A percentile compares a stretch with the other conserved stretches of the same genome.
Evolutionary conservation across 139 green algal species (phyloP).

Genomic region (Monoraphidium neglectum): DNA sequence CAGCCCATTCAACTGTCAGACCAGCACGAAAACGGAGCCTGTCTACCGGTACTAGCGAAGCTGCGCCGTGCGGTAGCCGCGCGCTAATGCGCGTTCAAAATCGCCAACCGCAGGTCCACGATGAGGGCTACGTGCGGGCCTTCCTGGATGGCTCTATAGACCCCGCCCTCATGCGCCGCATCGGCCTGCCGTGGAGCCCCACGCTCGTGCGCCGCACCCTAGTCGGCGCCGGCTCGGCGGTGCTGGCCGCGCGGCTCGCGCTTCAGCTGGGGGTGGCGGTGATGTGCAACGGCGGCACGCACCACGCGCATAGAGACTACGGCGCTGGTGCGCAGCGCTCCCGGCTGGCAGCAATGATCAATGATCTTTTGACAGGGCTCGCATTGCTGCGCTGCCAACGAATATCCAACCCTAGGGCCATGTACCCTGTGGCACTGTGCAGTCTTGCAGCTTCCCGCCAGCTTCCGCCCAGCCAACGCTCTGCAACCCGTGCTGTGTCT

Average conservation of each 20-base stretch:
- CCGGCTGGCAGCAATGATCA: too few relatives aligned
- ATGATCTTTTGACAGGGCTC: too few relatives aligned
- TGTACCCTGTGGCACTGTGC: too few relatives aligned
- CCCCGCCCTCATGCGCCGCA: conserved; percentile 34
- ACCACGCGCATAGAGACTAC: conserved; percentile 51
- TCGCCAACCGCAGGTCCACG: background rate
- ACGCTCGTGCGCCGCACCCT: conserved; percentile 51
- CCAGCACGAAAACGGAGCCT: too few relatives aligned
- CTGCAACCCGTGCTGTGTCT: too few relatives aligned
- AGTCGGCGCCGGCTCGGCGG: conserved; percentile 44
- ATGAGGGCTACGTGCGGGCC: conserved; percentile 20
- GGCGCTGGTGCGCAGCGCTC: conserved; percentile 34
- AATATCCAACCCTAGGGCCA: too few relatives aligned
- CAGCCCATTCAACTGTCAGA: too few relatives aligned
- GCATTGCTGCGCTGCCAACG: too few relatives aligned
- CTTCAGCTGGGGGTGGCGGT: conserved; percentile 48
- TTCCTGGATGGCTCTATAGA: conserved; percentile 47
- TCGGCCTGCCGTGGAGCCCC: conserved; percentile 55
- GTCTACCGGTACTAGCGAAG: too few relatives aligned
- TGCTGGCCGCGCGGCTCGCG: conserved; percentile 53
- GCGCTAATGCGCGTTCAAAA: background rate
- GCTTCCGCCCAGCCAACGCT: too few relatives aligned
- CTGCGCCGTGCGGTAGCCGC: too few relatives aligned
- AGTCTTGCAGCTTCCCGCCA: too few relatives aligned
- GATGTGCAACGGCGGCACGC: conserved; percentile 65